Percentiles rank a stretch among this genome's conserved stretches.
phyloP scores from a whole-genome alignment of 2,329 filamentous ascomycete genomes.

The Colletotrichum graminicola region DNA sequence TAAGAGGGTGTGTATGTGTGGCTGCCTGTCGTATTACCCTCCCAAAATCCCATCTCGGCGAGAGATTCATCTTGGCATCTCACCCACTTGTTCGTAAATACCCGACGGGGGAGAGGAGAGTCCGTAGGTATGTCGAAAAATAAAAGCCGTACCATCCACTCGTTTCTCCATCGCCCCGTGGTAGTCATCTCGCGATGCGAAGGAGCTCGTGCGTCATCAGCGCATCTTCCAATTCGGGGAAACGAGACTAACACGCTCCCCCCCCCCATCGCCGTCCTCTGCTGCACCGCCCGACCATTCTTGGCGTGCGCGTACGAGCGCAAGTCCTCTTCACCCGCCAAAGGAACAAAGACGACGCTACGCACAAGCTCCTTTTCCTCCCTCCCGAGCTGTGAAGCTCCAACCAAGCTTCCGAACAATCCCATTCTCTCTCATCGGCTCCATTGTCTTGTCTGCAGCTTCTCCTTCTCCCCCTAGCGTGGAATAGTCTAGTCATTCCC shows the following conservation, averaged over 20 bases:
- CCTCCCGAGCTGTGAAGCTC: background rate
- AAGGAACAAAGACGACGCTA: constrained; percentile 17
- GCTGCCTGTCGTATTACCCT: constrained; percentile 12
- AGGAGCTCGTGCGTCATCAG: constrained; percentile 7
- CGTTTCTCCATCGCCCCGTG: background rate
- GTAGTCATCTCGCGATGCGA: background rate
- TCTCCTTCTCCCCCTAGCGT: background rate
- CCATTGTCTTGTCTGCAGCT: background rate
- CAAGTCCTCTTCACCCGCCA: background rate
- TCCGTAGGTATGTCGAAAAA: background rate
- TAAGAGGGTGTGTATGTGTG: too few relatives aligned
- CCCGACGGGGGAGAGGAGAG: background rate
- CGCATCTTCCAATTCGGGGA: background rate
- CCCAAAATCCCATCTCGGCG: background rate
- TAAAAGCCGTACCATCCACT: background rate
- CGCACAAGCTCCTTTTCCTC: background rate
- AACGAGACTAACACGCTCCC: background rate
- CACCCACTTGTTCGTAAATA: background rate
- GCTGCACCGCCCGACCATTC: constrained; percentile 1
- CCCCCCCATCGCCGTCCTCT: background rate
- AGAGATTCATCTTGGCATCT: background rate
- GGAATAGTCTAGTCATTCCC: too few relatives aligned
- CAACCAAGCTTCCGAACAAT: background rate
- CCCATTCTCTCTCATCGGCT: constrained; percentile 5
- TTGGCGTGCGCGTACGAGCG: constrained; percentile 1